These are phyloP conservation scores for Zygoascus sp. DNA, from an alignment of 1,139 yeast genomes.

Conservation along the genomic window DNA sequence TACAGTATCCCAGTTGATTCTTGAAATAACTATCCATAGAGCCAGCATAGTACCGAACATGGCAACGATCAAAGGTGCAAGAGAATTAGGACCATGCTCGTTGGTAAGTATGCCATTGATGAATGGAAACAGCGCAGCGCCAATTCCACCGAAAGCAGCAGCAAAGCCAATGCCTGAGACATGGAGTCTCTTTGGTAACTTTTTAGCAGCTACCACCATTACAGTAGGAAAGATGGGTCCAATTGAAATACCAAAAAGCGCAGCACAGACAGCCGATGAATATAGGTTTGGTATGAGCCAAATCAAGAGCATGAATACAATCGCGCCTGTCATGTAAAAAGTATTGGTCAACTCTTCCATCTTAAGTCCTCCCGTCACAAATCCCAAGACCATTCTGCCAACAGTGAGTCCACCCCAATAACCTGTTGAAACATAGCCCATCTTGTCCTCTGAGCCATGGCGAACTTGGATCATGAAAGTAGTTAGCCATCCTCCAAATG, in stretches of 20 bases:
- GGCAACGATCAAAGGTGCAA: constrained; percentile 31
- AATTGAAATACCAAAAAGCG: constrained; percentile 58
- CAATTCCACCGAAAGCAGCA: constrained; percentile 77
- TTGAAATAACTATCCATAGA: constrained; percentile 23
- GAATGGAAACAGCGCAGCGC: constrained; percentile 54
- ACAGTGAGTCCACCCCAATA: constrained; percentile 67
- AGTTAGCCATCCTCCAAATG: constrained; percentile 69
- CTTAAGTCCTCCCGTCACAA: constrained; percentile 26
- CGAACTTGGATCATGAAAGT: constrained; percentile 58
- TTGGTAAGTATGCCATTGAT: constrained; percentile 32
- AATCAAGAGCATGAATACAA: constrained; percentile 24
- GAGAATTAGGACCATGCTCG: constrained; percentile 27
- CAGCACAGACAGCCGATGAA: constrained; percentile 38
- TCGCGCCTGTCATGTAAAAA: constrained; percentile 23
- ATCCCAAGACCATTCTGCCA: constrained; percentile 49
- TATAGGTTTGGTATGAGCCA: constrained; percentile 31
- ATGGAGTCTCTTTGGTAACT: constrained; percentile 58
- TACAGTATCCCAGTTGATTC: not conserved
- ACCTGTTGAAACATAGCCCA: constrained; percentile 66
- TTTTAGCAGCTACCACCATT: constrained; percentile 57
- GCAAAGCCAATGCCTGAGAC: constrained; percentile 70
- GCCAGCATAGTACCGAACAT: constrained; percentile 27
- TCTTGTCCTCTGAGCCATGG: too few relatives aligned
- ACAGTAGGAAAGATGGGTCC: constrained; percentile 84
- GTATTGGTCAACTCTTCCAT: constrained; percentile 27